phyloP scores from a whole-genome alignment of 768 basidiomycete species.

The Neoboletus magnificus region DNA sequence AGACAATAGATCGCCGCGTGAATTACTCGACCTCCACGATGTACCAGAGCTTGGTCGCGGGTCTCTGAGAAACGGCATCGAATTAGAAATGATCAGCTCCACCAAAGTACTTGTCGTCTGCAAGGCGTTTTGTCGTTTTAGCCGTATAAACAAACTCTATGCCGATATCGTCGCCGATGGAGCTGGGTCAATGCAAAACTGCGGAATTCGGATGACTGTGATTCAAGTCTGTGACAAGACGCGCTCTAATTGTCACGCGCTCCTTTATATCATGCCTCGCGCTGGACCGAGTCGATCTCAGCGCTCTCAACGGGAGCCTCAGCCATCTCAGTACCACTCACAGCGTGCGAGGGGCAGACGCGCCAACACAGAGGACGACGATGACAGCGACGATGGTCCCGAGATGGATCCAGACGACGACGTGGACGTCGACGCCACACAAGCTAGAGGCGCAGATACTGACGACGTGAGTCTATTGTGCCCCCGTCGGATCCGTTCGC shows the following conservation, averaged over 20 bases:
- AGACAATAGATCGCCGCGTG: too few species aligned
- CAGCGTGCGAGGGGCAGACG: slow-evolving; percentile 30
- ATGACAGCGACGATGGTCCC: slow-evolving; percentile 33
- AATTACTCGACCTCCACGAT: too few species aligned
- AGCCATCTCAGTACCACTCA: slow-evolving; percentile 39
- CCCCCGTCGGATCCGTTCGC: neutral
- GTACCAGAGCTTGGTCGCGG: too few species aligned
- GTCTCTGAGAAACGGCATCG: too few species aligned
- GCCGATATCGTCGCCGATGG: too few species aligned
- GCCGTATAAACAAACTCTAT: too few species aligned
- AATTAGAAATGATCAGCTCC: too few species aligned
- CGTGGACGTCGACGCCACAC: slow-evolving; percentile 34
- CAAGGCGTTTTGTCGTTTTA: too few species aligned
- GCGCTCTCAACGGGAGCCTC: slow-evolving; percentile 17
- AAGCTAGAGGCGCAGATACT: slow-evolving; percentile 20
- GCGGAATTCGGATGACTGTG: neutral
- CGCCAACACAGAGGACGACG: slow-evolving; percentile 31
- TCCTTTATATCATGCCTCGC: neutral
- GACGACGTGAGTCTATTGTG: slow-evolving; percentile 15
- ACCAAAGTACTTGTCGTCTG: too few species aligned
- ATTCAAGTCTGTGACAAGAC: neutral
- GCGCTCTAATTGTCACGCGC: neutral
- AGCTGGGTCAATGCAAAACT: too few species aligned
- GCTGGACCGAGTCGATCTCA: neutral
- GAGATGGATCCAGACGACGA: slow-evolving; percentile 18